Base-by-base conservation (phyloP, 1,139 yeast genomes). In the Candida freyschussii region DNA sequence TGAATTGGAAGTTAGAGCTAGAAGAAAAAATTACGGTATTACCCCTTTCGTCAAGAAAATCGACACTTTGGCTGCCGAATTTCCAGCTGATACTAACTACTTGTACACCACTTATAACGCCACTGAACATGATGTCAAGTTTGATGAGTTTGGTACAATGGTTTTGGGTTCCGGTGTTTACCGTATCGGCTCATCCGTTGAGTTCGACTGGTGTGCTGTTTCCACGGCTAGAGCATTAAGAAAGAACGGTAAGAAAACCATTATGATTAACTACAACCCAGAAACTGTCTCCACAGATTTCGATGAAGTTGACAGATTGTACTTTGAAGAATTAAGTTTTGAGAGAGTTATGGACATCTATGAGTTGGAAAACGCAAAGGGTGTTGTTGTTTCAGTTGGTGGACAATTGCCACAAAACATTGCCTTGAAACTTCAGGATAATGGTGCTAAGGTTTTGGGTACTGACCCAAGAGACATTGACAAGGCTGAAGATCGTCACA, bases 121-220 rank as follows among this genome's bases (percentile, higher is more conserved):
- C 36, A 74, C 86, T 33, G 71, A 76, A 32, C 81, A 82, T 48
- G 98, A 91, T 61, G 79, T 91, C 37, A 72, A 67, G 26, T 91
- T 91, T 56, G 75, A 84, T 53, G 97, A 89, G 44, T 75, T 84
- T 47, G 97, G 98, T 54, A 81, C 93, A 43, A 69, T 91, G 76
- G 98, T 91, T 26, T 71, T 91, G 48, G 98, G 98, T 35, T 89
- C 97, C 10, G 98, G 98, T 67, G 98, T 91, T 34, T 91, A 91
- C 73, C 78, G 98, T 64, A 91, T 91, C 58, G 98, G 98, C 40
- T 89, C 97, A 5, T 89, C 97, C 17, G 98, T 91, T 40, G 98
- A 91, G 65, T 91, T 91, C 53, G 98, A 91, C 64, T 91, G 98
- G 98, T 91, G 98, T 72, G 98, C 97, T 32, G 98, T 91, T 42